phyloP scores from a whole-genome alignment of 306 rosid genomes.

The Myrica gale region DNA sequence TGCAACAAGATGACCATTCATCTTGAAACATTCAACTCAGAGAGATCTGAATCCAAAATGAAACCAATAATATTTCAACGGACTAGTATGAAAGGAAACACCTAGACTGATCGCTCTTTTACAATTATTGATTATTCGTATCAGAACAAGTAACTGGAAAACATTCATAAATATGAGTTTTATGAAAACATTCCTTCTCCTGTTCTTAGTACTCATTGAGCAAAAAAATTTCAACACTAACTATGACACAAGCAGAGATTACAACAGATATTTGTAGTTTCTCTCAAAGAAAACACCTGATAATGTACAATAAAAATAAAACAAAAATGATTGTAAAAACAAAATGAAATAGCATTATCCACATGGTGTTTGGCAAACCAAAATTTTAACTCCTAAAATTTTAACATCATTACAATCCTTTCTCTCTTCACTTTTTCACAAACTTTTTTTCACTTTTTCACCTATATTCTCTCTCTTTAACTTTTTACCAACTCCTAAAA shows the following conservation, averaged over 20 bases:
- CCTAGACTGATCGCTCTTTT: not conserved
- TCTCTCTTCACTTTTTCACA: too few species aligned
- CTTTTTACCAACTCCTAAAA: too few species aligned
- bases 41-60: conserved; percentile 3
- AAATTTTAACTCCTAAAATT: too few species aligned
- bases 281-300: not conserved
- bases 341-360: not conserved
- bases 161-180: not conserved
- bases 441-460: too few species aligned
- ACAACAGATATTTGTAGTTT: not conserved
- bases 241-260: not conserved
- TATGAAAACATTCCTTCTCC: not conserved
- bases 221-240: not conserved
- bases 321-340: not conserved
- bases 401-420: too few species aligned
- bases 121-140: not conserved
- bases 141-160: not conserved
- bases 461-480: too few species aligned
- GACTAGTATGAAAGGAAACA: not conserved
- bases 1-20: conserved; percentile 31
- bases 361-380: too few species aligned
- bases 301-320: not conserved
- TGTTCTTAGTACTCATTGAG: not conserved
- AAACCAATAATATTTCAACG: conserved; percentile 6
- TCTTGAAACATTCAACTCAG: conserved; percentile 15